phyloP scores from a whole-genome alignment of 176 grass and related monocot genomes.

The Aegilops tauschii region DNA sequence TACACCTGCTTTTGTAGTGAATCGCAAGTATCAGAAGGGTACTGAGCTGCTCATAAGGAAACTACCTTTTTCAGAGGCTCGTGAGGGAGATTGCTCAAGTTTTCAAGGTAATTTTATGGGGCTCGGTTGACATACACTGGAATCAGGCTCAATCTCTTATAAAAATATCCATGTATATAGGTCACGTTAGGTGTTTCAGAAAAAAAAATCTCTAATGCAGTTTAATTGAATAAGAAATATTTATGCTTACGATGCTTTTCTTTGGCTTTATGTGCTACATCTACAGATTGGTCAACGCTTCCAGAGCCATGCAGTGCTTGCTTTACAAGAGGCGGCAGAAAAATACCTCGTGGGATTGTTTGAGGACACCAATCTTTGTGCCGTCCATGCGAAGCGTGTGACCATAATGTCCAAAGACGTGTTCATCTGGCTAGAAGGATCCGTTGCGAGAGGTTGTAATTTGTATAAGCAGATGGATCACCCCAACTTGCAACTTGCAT shows the following conservation, averaged over 20 bases:
- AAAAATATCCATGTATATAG: not conserved
- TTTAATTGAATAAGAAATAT: not conserved
- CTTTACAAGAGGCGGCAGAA: conserved; percentile 31
- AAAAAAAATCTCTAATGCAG: not conserved
- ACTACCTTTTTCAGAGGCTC: conserved; percentile 23
- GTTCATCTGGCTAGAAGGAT: not conserved
- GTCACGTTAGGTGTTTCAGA: not conserved
- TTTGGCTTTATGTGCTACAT: not conserved
- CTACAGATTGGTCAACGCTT: conserved; percentile 10
- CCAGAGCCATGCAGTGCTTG: not conserved
- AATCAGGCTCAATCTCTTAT: not conserved
- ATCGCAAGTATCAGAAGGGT: not conserved
- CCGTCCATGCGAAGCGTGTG: conserved; percentile 35
- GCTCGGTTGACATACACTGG: not conserved
- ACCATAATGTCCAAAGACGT: conserved; percentile 35
- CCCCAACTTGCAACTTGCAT: not conserved
- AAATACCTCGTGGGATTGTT: conserved; percentile 31
- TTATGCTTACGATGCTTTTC: not conserved
- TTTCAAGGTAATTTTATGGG: conserved; percentile 8
- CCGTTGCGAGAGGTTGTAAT: conserved; percentile 12
- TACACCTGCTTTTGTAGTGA: not conserved
- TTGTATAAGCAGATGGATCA: not conserved
- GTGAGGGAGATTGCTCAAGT: conserved; percentile 38
- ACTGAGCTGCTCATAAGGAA: not conserved
- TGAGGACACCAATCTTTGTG: conserved; percentile 33